Conservation (phyloP, 2,329 filamentous ascomycete genomes). For the Ambrosiella cleistominuta region DNA sequence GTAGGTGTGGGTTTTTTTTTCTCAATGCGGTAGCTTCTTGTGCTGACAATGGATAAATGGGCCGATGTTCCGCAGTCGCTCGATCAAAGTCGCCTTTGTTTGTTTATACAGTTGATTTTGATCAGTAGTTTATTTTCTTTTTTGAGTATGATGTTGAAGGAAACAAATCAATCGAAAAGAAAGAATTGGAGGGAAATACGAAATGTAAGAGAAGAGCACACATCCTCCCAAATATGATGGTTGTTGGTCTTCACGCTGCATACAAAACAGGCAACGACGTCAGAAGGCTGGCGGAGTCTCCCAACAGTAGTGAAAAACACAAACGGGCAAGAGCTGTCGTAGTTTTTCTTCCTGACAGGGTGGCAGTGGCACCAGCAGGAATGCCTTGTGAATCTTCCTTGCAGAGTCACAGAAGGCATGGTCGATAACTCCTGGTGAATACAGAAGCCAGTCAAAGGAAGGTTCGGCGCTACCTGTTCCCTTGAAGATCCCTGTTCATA, state of each 20-base stretch:
- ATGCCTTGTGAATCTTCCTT: background rate
- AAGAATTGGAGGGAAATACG: background rate
- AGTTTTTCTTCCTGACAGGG: background rate
- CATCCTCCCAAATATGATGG: background rate
- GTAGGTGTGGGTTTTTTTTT: background rate
- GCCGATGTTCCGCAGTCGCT: too few relatives aligned
- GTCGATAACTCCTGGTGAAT: too few relatives aligned
- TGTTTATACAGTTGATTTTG: background rate
- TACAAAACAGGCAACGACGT: slow-evolving; percentile 1
- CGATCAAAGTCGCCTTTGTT: too few relatives aligned
- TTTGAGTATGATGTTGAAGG: background rate
- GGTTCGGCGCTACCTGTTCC: background rate
- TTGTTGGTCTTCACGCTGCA: background rate
- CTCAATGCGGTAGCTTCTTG: background rate
- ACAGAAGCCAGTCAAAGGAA: background rate
- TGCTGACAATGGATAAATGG: background rate
- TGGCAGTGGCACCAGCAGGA: background rate
- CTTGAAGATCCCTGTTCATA: background rate
- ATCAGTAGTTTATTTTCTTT: background rate
- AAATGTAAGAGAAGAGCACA: background rate
- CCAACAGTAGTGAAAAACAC: too few relatives aligned
- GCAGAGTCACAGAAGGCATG: background rate
- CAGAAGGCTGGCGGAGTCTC: background rate
- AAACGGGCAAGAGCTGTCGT: background rate
- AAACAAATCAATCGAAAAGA: background rate